phyloP scores from a whole-genome alignment of 2,329 filamentous ascomycete genomes.

The Alternaria consortialis region DNA sequence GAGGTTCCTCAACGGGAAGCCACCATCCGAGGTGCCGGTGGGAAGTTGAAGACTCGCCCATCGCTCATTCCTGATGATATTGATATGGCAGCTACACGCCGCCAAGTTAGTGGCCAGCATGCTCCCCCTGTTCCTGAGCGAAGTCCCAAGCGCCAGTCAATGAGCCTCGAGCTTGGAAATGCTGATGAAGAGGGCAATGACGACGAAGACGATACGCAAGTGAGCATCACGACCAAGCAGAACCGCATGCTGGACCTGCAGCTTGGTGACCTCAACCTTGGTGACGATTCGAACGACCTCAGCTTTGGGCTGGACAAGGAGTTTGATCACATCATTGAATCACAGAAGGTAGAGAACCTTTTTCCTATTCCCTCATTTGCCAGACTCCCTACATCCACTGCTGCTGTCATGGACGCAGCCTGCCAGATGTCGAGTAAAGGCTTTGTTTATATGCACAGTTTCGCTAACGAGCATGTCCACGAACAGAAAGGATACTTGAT shows the following conservation, averaged over 20 bases:
- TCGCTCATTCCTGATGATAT: constrained; percentile 87
- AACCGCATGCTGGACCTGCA: constrained; percentile 77
- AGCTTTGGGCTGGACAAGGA: constrained; percentile 89
- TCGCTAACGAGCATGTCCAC: constrained; percentile 58
- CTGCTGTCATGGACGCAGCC: constrained; percentile 28
- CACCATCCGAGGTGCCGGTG: constrained; percentile 88
- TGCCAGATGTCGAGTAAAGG: constrained; percentile 41
- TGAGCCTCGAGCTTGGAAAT: constrained; percentile 44
- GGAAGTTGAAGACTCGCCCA: constrained; percentile 85
- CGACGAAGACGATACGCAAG: constrained; percentile 45
- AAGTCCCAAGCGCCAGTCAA: constrained; percentile 50
- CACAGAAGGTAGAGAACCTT: constrained; percentile 84
- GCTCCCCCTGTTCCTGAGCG: constrained; percentile 53
- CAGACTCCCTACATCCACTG: constrained; percentile 38
- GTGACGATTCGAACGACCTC: constrained; percentile 73
- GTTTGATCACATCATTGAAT: constrained; percentile 93
- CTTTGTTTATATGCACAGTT: constrained; percentile 41
- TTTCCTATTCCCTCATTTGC: constrained; percentile 49
- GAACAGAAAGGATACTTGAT: constrained; percentile 97
- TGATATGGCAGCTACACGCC: constrained; percentile 85
- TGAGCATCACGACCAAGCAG: constrained; percentile 42
- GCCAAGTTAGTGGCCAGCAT: constrained; percentile 81
- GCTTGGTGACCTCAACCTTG: constrained; percentile 79
- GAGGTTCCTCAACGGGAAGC: constrained; percentile 82
- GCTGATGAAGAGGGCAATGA: constrained; percentile 46